A percentile compares a stretch with the other conserved stretches of the same genome.
phyloP scores from a whole-genome alignment of 2,329 filamentous ascomycete species.

The Rosellinia necatrix region DNA sequence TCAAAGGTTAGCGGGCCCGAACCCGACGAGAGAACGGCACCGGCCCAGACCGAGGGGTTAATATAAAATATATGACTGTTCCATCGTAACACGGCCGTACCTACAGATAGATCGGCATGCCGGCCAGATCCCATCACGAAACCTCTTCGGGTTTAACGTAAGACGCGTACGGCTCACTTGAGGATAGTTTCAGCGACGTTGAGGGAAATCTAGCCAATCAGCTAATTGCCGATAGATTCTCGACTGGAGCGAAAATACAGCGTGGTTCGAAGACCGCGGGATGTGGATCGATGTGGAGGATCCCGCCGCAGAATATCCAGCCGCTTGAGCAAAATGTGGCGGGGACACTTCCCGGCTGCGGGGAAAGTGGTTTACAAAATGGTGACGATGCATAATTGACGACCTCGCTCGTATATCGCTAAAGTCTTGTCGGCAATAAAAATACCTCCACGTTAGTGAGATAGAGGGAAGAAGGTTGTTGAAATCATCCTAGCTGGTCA shows the following conservation, averaged over 20 bases:
- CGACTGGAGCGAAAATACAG: conserved; percentile 19
- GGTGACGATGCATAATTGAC: conserved; percentile 15
- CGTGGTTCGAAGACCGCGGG: conserved; percentile 15
- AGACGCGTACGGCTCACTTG: conserved; percentile 24
- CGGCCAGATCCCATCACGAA: conserved; percentile 7
- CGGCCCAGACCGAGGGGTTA: conserved; percentile 14
- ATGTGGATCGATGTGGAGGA: conserved; percentile 25
- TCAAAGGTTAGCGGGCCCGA: conserved; percentile 10
- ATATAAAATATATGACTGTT: conserved; percentile 33
- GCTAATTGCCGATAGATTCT: conserved; percentile 35
- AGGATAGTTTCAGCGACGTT: conserved; percentile 31
- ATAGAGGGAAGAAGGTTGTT: background rate
- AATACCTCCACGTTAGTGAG: conserved; percentile 19
- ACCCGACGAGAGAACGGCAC: conserved; percentile 11
- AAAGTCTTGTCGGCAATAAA: conserved; percentile 31
- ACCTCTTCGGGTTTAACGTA: conserved; percentile 5
- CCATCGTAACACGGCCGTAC: conserved; percentile 22
- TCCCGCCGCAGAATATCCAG: conserved; percentile 20
- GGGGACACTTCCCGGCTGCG: conserved; percentile 25
- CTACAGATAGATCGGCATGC: conserved; percentile 24
- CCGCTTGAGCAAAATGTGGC: conserved; percentile 20
- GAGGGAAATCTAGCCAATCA: conserved; percentile 32
- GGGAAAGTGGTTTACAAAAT: conserved; percentile 26
- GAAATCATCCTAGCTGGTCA: background rate
- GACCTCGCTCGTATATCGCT: conserved; percentile 4